Conservation (phyloP, 345 rosid genomes). For the Gossypioides kirkii region DNA sequence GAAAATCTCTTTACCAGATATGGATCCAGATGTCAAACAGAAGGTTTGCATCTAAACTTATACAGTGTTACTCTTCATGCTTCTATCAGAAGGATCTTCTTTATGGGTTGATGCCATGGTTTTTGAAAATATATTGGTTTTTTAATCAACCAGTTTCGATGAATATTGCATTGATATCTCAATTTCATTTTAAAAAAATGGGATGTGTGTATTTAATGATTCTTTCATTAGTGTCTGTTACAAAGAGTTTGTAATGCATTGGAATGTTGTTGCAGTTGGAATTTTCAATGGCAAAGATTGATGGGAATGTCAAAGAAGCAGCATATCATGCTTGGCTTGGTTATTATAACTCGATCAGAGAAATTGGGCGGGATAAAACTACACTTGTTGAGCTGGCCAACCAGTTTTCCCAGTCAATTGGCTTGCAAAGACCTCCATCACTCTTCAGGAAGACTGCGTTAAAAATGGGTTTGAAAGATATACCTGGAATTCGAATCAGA, state of each 20-base stretch:
- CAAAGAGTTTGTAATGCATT: constrained; percentile 5
- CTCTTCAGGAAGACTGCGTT: constrained; percentile 78
- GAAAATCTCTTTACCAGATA: constrained; percentile 45
- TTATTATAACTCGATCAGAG: constrained; percentile 78
- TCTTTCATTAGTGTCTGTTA: neutral
- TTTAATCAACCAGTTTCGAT: neutral
- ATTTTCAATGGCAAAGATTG: constrained; percentile 59
- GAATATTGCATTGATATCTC: neutral
- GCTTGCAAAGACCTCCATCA: constrained; percentile 70
- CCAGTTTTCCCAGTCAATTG: constrained; percentile 69
- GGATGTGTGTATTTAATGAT: neutral
- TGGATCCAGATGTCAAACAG: constrained; percentile 49
- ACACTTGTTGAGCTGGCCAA: constrained; percentile 75
- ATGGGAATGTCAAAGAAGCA: constrained; percentile 77
- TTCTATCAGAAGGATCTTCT: neutral
- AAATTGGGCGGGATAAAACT: constrained; percentile 86
- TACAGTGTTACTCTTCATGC: neutral
- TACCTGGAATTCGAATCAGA: constrained; percentile 25
- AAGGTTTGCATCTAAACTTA: constrained; percentile 37
- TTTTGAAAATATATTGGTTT: neutral
- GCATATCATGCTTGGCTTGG: constrained; percentile 98
- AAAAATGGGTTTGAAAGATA: constrained; percentile 92
- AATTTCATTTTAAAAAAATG: neutral
- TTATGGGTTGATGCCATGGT: neutral
- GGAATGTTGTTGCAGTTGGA: constrained; percentile 49